Evolutionary conservation across 1,284 basidiomycete genomes (phyloP).

Genomic region (Puccinia coronata): DNA sequence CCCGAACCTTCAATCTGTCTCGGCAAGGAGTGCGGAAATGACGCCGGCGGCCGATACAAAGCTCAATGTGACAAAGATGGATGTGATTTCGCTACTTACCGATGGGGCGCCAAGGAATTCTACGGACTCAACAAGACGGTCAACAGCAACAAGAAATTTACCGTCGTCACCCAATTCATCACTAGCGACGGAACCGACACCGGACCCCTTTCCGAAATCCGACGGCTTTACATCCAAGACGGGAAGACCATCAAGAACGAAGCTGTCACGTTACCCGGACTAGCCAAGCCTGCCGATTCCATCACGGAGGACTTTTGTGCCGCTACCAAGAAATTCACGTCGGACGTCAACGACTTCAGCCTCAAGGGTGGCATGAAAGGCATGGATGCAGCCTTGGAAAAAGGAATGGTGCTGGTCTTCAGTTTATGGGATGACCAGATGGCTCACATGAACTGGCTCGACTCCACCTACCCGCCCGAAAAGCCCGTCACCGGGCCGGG

Average conservation of each 20-base stretch:
- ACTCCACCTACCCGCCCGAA: slow-evolving; percentile 64
- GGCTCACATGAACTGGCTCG: slow-evolving; percentile 68
- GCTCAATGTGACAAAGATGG: slow-evolving; percentile 41
- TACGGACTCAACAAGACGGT: slow-evolving; percentile 22
- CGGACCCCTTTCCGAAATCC: slow-evolving; percentile 15
- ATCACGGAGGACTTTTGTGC: slow-evolving; percentile 62
- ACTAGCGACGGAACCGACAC: slow-evolving; percentile 23
- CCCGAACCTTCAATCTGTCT: neutral
- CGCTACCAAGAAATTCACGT: slow-evolving; percentile 61
- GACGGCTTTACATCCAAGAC: slow-evolving; percentile 26
- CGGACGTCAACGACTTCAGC: slow-evolving; percentile 63
- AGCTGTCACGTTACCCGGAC: slow-evolving; percentile 11
- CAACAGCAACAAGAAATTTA: slow-evolving; percentile 24
- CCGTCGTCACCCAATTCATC: slow-evolving; percentile 45
- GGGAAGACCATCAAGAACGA: slow-evolving; percentile 40
- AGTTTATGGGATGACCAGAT: slow-evolving; percentile 66
- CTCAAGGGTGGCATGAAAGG: slow-evolving; percentile 61
- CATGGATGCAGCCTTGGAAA: slow-evolving; percentile 62
- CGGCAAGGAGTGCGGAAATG: slow-evolving; percentile 9
- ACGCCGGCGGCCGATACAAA: slow-evolving; percentile 15
- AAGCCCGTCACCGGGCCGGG: slow-evolving; percentile 56
- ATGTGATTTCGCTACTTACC: slow-evolving; percentile 28
- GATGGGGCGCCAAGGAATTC: slow-evolving; percentile 32
- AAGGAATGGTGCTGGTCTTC: slow-evolving; percentile 66
- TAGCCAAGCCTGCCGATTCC: slow-evolving; percentile 57